These are phyloP conservation scores for Syzygium oleosum DNA, from an alignment of 345 rosid genomes.

Conservation along the genomic window DNA sequence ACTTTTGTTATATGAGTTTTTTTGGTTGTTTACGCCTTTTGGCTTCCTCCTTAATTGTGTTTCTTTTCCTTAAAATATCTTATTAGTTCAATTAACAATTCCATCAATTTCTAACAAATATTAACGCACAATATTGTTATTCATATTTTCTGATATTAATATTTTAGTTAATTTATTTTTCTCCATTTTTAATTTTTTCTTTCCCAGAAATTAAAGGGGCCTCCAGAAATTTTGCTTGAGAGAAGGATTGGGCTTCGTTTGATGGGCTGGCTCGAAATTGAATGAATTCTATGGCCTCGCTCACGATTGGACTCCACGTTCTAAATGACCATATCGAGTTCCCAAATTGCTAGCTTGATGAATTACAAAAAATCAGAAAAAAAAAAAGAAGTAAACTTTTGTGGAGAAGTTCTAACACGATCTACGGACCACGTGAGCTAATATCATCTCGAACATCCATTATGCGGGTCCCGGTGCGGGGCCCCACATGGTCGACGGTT, in stretches of 20 bases:
- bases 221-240: neutral
- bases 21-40: neutral
- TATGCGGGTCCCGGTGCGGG: rapidly evolving
- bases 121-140: neutral
- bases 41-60: neutral
- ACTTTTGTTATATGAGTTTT: neutral
- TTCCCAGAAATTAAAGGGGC: neutral
- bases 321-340: neutral
- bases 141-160: neutral
- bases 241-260: neutral
- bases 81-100: neutral
- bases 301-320: neutral
- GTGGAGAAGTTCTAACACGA: neutral
- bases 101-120: neutral
- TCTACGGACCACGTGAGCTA: neutral
- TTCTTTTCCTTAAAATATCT: neutral
- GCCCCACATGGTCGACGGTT: neutral
- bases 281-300: neutral
- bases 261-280: neutral
- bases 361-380: neutral
- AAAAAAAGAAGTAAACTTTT: neutral
- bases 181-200: neutral
- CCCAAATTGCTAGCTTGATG: neutral
- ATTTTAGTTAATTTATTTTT: neutral
- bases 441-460: neutral